phyloP scores from a whole-genome alignment of 192 early-diverging fungal species.

The Coemansia sp. region DNA sequence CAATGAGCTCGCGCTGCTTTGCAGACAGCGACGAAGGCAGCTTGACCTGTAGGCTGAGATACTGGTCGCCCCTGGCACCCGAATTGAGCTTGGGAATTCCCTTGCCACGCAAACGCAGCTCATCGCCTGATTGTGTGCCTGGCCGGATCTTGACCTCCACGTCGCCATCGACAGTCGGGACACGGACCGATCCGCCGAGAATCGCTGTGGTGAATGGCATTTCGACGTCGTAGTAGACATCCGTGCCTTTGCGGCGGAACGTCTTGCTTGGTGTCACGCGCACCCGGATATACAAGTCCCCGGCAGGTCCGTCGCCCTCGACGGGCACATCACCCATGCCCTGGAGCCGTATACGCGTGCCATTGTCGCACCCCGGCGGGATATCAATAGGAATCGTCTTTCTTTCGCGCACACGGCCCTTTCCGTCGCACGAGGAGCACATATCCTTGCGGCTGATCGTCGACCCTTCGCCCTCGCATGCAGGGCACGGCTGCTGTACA shows the following conservation, averaged over 20 bases:
- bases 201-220: constrained; percentile 87
- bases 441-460: constrained; percentile 63
- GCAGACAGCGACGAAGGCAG: constrained; percentile 64
- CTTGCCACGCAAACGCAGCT: constrained; percentile 71
- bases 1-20: constrained; percentile 61
- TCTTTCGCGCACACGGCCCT: constrained; percentile 75
- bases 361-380: constrained; percentile 83
- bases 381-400: constrained; percentile 73
- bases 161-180: constrained; percentile 95
- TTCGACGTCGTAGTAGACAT: constrained; percentile 71
- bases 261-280: constrained; percentile 66
- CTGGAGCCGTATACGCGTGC: constrained; percentile 72
- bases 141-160: constrained; percentile 85
- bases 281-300: constrained; percentile 86
- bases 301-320: constrained; percentile 66
- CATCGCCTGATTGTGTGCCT: constrained; percentile 90
- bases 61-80: constrained; percentile 81
- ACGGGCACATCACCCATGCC: constrained; percentile 84
- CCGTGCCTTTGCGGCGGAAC: constrained; percentile 83
- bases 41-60: constrained; percentile 79
- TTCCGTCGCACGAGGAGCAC: constrained; percentile 79
- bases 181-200: constrained; percentile 80
- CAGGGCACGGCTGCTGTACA: constrained; percentile 78
- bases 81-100: constrained; percentile 69
- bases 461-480: constrained; percentile 83